Evolutionary conservation across 257 asterid genomes (phyloP).

Genomic region (Orobanche coerulescens): DNA sequence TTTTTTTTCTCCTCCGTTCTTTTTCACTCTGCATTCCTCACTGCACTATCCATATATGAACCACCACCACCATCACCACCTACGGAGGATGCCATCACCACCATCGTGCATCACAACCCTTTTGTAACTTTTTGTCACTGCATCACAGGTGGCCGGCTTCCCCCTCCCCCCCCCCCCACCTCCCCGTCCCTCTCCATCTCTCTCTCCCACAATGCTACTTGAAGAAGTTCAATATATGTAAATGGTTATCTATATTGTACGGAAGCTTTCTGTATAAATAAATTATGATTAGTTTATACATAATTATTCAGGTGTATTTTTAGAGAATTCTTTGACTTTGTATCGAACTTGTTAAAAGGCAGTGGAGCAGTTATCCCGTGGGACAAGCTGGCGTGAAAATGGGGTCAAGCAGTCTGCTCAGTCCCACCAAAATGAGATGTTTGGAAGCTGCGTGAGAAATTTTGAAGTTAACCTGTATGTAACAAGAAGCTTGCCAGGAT

Average conservation of each 20-base stretch:
- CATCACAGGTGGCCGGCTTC: too few relatives aligned
- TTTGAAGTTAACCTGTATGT: background rate
- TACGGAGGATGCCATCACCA: too few relatives aligned
- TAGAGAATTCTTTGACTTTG: slow-evolving; percentile 34
- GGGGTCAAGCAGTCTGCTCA: slow-evolving; percentile 22
- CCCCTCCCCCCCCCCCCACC: too few relatives aligned
- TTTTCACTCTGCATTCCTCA: too few relatives aligned
- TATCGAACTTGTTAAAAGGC: slow-evolving; percentile 33
- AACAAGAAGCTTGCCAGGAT: background rate
- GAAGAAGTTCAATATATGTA: background rate
- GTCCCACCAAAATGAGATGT: background rate
- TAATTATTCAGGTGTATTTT: slow-evolving; percentile 30
- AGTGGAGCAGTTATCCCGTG: slow-evolving; percentile 14
- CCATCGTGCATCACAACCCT: too few relatives aligned
- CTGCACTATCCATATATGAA: too few relatives aligned
- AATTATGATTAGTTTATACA: background rate
- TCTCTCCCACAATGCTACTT: background rate
- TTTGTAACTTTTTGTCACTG: too few relatives aligned
- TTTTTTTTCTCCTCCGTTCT: too few relatives aligned
- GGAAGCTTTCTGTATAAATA: background rate
- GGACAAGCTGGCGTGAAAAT: slow-evolving; percentile 23
- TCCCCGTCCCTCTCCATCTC: too few relatives aligned
- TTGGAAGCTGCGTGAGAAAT: background rate
- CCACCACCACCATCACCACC: too few relatives aligned
- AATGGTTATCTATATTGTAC: slow-evolving; percentile 1